phyloP scores from a whole-genome alignment of 441 rosid genomes.

The Gossypium trilobum region DNA sequence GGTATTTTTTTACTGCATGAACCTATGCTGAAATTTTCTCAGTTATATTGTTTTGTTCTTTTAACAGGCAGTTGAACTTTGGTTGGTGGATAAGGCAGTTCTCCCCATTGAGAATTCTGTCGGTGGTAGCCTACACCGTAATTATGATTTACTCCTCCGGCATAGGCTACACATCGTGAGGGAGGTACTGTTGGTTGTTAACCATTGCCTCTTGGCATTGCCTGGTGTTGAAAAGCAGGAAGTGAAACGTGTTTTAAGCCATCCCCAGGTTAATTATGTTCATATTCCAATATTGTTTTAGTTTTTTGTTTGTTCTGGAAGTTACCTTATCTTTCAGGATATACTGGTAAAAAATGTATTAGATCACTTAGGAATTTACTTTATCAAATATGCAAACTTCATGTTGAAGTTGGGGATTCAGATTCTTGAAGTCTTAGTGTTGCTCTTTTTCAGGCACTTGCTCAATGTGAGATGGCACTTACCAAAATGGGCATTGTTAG shows the following conservation, averaged over 20 bases:
- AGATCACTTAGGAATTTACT: not conserved
- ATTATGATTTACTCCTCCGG: slow-evolving; percentile 87
- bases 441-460: slow-evolving; percentile 56
- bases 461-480: slow-evolving; percentile 66
- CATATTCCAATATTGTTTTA: not conserved
- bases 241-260: slow-evolving; percentile 67
- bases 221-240: slow-evolving; percentile 66
- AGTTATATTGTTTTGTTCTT: slow-evolving; percentile 10
- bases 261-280: slow-evolving; percentile 60
- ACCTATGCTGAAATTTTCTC: not conserved
- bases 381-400: not conserved
- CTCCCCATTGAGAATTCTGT: slow-evolving; percentile 87
- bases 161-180: slow-evolving; percentile 92
- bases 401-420: not conserved
- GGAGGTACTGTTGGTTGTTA: slow-evolving; percentile 71
- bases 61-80: slow-evolving; percentile 83
- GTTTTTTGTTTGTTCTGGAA: slow-evolving; percentile 4
- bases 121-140: slow-evolving; percentile 90
- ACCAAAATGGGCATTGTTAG: slow-evolving; percentile 48
- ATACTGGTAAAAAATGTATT: not conserved
- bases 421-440: slow-evolving; percentile 2
- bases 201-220: slow-evolving; percentile 77
- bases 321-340: not conserved
- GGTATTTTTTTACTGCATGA: slow-evolving; percentile 5
- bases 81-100: slow-evolving; percentile 87